Conservation (phyloP, 73 alveolate genomes). For the Effrenium voratum region DNA sequence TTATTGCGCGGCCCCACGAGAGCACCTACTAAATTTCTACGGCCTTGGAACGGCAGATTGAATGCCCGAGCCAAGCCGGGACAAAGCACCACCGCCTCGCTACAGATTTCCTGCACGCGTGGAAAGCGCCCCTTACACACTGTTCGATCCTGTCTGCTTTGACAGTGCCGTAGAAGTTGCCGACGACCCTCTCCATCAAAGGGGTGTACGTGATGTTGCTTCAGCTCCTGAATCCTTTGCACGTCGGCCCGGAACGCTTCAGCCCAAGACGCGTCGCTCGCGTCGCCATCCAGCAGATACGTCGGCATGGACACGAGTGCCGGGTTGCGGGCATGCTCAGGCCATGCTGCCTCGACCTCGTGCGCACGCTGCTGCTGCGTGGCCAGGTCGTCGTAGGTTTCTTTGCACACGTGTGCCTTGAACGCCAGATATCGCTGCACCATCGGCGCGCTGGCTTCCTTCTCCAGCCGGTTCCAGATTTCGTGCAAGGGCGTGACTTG, state of each 20-base stretch:
- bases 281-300: background rate
- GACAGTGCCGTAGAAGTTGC: background rate
- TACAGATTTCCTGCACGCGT: background rate
- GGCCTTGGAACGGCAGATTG: background rate
- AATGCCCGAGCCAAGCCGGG: background rate
- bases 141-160: background rate
- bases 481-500: background rate
- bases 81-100: background rate
- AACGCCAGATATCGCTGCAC: background rate
- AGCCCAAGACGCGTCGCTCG: background rate
- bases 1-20: background rate
- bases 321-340: background rate
- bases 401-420: background rate
- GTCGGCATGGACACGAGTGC: background rate
- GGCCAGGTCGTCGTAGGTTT: background rate
- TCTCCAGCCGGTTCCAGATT: background rate
- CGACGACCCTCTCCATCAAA: background rate
- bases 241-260: background rate
- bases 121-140: background rate
- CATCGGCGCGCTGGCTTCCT: background rate
- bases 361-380: background rate
- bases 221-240: background rate
- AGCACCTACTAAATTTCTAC: background rate
- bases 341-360: background rate
- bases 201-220: constrained; percentile 13